Evolutionary conservation across 2,329 filamentous ascomycete species (phyloP).

Genomic region (Pestalotiopsis sp.): DNA sequence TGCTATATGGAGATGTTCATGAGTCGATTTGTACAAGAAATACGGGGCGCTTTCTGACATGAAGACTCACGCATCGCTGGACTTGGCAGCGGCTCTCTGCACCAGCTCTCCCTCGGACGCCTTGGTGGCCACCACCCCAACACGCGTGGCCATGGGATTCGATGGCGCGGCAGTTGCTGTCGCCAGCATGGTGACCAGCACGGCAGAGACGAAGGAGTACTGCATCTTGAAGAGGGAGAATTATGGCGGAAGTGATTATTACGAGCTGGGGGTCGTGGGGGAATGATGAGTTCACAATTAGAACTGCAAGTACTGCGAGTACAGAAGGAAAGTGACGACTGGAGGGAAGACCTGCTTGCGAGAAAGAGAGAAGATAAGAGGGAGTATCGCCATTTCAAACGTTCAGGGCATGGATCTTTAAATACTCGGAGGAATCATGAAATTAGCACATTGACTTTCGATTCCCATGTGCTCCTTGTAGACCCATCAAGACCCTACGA

Average conservation of each 20-base stretch:
- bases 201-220: conserved; percentile 14
- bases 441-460: no score
- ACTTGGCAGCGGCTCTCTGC: background rate
- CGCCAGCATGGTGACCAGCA: conserved; percentile 14
- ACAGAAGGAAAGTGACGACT: background rate
- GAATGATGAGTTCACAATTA: background rate
- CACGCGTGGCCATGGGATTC: background rate
- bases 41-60: background rate
- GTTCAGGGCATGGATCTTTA: no score
- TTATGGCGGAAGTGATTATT: background rate
- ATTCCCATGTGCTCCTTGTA: background rate
- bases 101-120: background rate
- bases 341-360: conserved; percentile 1
- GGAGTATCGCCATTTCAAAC: background rate
- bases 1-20: background rate
- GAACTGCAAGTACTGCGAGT: background rate
- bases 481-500: background rate
- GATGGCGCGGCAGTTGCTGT: conserved; percentile 10
- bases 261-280: background rate
- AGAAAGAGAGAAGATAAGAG: background rate
- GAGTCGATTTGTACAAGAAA: background rate
- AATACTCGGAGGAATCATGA: no score
- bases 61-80: background rate
- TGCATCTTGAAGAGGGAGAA: conserved; percentile 10
- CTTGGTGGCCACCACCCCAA: conserved; percentile 1